Percentiles rank a stretch among this genome's conserved stretches.
phyloP scores from a whole-genome alignment of 768 basidiomycete genomes.

The Kwoniella dendrophila region DNA sequence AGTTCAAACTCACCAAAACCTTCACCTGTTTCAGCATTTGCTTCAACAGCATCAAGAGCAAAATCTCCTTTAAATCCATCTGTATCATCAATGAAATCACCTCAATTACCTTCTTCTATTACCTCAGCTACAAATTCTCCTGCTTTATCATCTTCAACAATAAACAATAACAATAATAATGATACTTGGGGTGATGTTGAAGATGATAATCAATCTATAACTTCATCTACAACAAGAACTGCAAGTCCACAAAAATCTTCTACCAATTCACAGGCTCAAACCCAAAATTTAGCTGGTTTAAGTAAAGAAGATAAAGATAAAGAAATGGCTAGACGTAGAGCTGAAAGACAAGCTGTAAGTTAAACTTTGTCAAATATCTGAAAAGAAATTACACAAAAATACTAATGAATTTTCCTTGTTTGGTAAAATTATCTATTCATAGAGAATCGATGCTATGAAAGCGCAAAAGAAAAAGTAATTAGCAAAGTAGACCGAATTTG shows the following conservation, averaged over 20 bases:
- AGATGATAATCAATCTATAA: neutral
- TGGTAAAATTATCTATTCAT: neutral
- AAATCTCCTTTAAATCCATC: neutral
- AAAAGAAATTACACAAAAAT: too few species aligned
- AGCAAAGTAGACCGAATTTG: neutral
- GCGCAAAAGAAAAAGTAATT: conserved; percentile 49
- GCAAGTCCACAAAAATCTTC: conserved; percentile 25
- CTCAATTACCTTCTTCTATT: conserved; percentile 3
- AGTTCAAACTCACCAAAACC: conserved; percentile 16
- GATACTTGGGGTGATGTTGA: conserved; percentile 41
- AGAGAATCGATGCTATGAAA: conserved; percentile 56
- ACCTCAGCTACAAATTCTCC: neutral
- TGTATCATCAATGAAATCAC: neutral
- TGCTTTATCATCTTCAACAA: neutral
- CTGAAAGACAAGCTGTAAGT: conserved; percentile 81
- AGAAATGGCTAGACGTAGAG: conserved; percentile 88
- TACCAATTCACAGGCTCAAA: conserved; percentile 14
- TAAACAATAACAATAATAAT: neutral
- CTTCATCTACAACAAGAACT: neutral
- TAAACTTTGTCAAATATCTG: too few species aligned
- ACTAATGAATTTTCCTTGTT: neutral
- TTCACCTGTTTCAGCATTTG: conserved; percentile 4
- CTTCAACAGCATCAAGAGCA: neutral
- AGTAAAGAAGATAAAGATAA: conserved; percentile 89
- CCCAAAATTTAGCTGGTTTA: conserved; percentile 60